phyloP scores from a whole-genome alignment of 2,329 filamentous ascomycete genomes.

The Pseudogymnoascus sp. region DNA sequence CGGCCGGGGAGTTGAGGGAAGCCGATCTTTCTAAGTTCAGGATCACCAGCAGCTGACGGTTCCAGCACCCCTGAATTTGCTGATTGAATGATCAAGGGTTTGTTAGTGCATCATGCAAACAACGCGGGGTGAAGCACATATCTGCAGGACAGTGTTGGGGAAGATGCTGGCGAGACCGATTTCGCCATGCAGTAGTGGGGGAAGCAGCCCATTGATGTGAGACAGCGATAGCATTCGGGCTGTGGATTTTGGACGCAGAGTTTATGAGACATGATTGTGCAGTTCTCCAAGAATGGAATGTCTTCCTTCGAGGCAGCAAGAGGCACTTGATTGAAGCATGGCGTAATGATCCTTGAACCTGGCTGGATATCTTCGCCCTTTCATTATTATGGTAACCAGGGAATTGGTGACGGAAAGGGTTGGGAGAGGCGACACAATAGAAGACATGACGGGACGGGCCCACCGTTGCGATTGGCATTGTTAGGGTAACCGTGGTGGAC shows the following conservation, averaged over 20 bases:
- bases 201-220: neutral
- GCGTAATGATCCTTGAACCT: neutral
- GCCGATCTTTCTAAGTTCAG: no score
- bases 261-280: neutral
- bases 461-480: no score
- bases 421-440: no score
- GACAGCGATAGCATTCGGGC: neutral
- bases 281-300: neutral
- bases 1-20: no score
- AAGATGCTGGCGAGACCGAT: neutral
- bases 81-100: neutral
- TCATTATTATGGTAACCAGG: no score
- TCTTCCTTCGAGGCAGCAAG: neutral
- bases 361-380: no score
- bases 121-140: no score
- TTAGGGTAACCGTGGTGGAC: no score
- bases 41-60: no score
- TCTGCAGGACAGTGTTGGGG: neutral
- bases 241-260: neutral
- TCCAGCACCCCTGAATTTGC: neutral
- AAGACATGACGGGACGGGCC: no score
- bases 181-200: neutral
- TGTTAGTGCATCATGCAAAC: neutral
- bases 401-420: no score
- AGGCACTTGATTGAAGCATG: neutral